Base-by-base conservation (phyloP, 495 filamentous ascomycete genomes). In the Usnea hakonensis region DNA sequence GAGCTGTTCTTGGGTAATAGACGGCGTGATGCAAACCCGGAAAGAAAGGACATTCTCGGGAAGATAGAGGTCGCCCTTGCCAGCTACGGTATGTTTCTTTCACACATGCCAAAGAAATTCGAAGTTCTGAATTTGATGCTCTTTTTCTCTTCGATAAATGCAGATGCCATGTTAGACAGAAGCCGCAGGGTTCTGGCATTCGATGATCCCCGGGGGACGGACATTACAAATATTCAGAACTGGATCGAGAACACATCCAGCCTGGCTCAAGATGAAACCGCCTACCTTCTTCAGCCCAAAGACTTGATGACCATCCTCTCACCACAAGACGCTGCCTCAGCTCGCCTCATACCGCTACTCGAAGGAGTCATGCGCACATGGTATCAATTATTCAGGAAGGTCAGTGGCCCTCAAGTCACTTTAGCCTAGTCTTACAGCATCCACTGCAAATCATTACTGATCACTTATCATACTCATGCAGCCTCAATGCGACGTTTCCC, bases 1-100 rank as follows among this genome's bases (percentile, higher is more conserved):
- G 64, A 50, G 1, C 44, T 75, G 3, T 74, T 71, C 60, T 69
- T 75, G 21, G 73, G 71, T 19, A 70, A 48, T 19, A 64, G 65
- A 43, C 70, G 73, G 5, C 37, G 32, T 10, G 74, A 77, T 62
- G 50, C 11, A 16, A 75, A 77, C 55, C 13, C 8, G 10, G 63
- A 69, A 11, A 61, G 72, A 55, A 21, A 41, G 14, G 33, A 58
- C 55, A 10, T 70, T 3, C 52, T 75, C 4, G 57, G 55, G 35
- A 57, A 70, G 32, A 59, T 74, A 35, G 64, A 73, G 5, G 33
- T 23, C 10, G 44, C 61, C 35, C 59, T 70, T 21, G 50, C 60
- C 48, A 67, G 70, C 21, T 74, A 74, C 44, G 71, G 74, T 74
- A 62, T 60, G 17, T 17, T 30, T 19, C 44, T 41, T 60, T 40